phyloP scores from a whole-genome alignment of 768 basidiomycete genomes.

The Auriscalpium orientale region DNA sequence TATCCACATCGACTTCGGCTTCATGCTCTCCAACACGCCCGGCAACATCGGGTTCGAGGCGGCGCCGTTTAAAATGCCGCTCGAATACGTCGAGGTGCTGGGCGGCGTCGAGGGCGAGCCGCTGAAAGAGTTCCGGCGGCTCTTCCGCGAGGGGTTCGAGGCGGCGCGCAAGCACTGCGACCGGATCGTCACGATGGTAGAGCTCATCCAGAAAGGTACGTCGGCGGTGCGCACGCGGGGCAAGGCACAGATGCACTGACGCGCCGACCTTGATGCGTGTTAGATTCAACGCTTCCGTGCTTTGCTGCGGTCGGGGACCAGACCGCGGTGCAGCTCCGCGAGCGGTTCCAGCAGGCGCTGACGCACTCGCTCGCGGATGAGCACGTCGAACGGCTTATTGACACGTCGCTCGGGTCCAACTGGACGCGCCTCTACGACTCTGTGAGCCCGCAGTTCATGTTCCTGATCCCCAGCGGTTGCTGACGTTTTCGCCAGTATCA shows the following conservation, averaged over 20 bases:
- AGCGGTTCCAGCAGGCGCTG: slow-evolving; percentile 88
- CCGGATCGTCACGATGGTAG: slow-evolving; percentile 88
- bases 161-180: slow-evolving; percentile 94
- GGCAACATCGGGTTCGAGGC: slow-evolving; percentile 98
- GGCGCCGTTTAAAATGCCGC: slow-evolving; percentile 95
- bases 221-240: not conserved
- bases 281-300: slow-evolving; percentile 87
- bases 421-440: slow-evolving; percentile 98
- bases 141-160: slow-evolving; percentile 93
- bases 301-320: slow-evolving; percentile 88
- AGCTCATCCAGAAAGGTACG: slow-evolving; percentile 94
- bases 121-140: slow-evolving; percentile 74
- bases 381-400: slow-evolving; percentile 83
- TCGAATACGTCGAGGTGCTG: slow-evolving; percentile 93
- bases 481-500: slow-evolving; percentile 54
- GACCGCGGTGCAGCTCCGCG: slow-evolving; percentile 80
- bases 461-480: not conserved
- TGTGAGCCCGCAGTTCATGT: slow-evolving; percentile 34
- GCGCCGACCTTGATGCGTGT: slow-evolving; percentile 4
- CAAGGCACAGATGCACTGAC: not conserved
- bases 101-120: slow-evolving; percentile 75
- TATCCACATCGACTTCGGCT: slow-evolving; percentile 97
- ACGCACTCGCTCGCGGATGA: slow-evolving; percentile 81
- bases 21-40: slow-evolving; percentile 94
- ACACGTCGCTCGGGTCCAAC: slow-evolving; percentile 83